phyloP scores from a whole-genome alignment of 2,329 filamentous ascomycete genomes.

The Epichloe glyceriae region DNA sequence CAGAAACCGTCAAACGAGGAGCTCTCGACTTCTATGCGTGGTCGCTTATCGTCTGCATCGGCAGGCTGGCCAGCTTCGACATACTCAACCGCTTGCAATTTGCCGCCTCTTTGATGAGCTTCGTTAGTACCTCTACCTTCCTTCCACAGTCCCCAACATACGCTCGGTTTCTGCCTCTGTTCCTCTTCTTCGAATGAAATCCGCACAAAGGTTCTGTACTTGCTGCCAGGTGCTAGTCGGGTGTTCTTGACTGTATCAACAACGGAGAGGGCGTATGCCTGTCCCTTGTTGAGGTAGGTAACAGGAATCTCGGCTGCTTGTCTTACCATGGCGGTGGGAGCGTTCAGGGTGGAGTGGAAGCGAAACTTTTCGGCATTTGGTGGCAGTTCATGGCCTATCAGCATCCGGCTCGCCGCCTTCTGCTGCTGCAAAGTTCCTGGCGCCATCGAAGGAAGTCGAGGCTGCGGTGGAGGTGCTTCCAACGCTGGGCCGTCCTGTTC shows the following conservation, averaged over 20 bases:
- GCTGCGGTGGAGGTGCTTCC: constrained; percentile 37
- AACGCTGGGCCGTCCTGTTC: constrained; percentile 61
- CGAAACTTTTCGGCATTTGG: constrained; percentile 61
- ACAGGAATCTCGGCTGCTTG: constrained; percentile 82
- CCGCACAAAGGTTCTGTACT: constrained; percentile 83
- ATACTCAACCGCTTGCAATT: constrained; percentile 88
- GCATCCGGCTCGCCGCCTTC: constrained; percentile 32
- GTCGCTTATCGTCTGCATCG: constrained; percentile 51
- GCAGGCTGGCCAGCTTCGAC: constrained; percentile 53
- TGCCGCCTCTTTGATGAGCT: constrained; percentile 84
- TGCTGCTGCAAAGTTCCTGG: constrained; percentile 23
- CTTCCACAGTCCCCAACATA: constrained; percentile 87
- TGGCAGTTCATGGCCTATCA: constrained; percentile 34
- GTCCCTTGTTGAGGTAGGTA: constrained; percentile 97
- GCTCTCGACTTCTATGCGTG: constrained; percentile 56
- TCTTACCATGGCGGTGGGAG: constrained; percentile 92
- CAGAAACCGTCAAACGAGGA: constrained; percentile 91
- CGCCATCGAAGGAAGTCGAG: constrained; percentile 43
- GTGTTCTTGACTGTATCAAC: constrained; percentile 59
- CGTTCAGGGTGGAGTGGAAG: constrained; percentile 80
- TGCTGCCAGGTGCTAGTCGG: constrained; percentile 45
- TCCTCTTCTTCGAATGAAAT: constrained; percentile 96
- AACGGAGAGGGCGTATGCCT: constrained; percentile 80
- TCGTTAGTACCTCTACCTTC: constrained; percentile 93
- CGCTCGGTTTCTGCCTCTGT: constrained; percentile 68